Base-by-base conservation (phyloP, 108 stramenopile genomes). In the Skeletonema menzelii region DNA sequence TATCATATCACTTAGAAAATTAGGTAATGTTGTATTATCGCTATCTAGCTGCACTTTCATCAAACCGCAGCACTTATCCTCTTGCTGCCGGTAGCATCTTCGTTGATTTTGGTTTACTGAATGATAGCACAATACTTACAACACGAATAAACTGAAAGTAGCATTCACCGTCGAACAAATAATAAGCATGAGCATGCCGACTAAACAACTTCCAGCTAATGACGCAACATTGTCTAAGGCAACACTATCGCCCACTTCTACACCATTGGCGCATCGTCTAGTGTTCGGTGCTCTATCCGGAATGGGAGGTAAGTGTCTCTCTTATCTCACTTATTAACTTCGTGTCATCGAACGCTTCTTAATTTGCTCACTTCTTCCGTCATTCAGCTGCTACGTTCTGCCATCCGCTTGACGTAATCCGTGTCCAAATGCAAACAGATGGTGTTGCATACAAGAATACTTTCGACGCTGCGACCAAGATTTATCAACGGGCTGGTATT, bases 361-460 rank as follows among this genome's bases (percentile, higher is more conserved):
- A 15, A 42, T 42, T n/a, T n/a, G 14, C 40, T 42, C 40, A n/a
- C 14, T n/a, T 42, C 40, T n/a, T 42, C 15, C 40, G 15, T 27
- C n/a, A 11, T 3, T 22, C 65, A 20, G 77, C 77, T 8, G 77
- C 77, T 28, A 78, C 77, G 2, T 66, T 78, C 47, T 78, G 77
- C 38, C 77, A 78, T 59, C 77, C 77, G 13, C 62, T 78, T 1
- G 77, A 78, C 53, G 77, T 78, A 0, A 62, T 78, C n/a, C 27
- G 77, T 5, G 71, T 78, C 7, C 77, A 78, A 44, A 78, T 78
- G 77, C 77, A 78, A 53, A 73, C 71, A 20, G 64, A 27, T 27
- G 77, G 77, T 20, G 57, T 30, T 22, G 57, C 72, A 19, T 78
- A 69, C 77, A 72, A 57, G 17, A 62, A 46, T 26, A 65, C 77